Percentiles rank a stretch among this genome's conserved stretches.
Conservation (phyloP, 2,329 filamentous ascomycete genomes). For the Aureobasidium leucospermi region DNA sequence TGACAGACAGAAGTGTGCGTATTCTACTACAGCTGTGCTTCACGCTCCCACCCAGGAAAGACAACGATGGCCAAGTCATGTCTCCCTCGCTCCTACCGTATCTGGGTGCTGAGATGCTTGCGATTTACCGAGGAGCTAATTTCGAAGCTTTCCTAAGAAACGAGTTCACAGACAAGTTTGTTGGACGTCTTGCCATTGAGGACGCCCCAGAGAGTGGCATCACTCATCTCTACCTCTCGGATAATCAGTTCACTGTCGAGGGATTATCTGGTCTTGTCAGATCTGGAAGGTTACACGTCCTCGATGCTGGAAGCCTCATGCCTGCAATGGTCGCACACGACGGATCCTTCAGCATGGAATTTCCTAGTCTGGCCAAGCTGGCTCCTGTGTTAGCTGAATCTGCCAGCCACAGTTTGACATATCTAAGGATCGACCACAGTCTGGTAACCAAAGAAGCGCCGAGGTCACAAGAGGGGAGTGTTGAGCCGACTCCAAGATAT, state of each 20-base stretch:
- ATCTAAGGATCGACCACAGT: conserved; percentile 49
- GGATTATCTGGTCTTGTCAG: conserved; percentile 47
- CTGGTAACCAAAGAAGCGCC: conserved; percentile 43
- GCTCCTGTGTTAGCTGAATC: conserved; percentile 42
- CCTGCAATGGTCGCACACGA: conserved; percentile 20
- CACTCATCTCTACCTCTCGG: conserved; percentile 53
- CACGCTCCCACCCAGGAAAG: conserved; percentile 4
- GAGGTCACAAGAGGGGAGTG: conserved; percentile 14
- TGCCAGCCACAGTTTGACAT: conserved; percentile 43
- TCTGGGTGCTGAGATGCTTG: conserved; percentile 31
- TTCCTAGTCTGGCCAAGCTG: conserved; percentile 47
- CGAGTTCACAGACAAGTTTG: conserved; percentile 42
- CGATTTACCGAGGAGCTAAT: conserved; percentile 37
- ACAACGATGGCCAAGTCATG: conserved; percentile 13
- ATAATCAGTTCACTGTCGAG: conserved; percentile 49
- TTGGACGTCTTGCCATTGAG: conserved; percentile 49
- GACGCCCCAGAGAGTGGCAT: conserved; percentile 48
- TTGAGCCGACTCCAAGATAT: conserved; percentile 20
- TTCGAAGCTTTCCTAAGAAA: conserved; percentile 47
- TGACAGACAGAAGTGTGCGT: conserved; percentile 50
- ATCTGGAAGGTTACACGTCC: conserved; percentile 45
- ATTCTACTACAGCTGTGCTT: conserved; percentile 48
- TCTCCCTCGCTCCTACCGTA: conserved; percentile 27
- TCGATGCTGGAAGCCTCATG: conserved; percentile 48
- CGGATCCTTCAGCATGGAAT: conserved; percentile 25